These are phyloP conservation scores for Neckera pumila DNA, from an alignment of 225 moss, liverwort and hornwort species.

Conservation along the genomic window DNA sequence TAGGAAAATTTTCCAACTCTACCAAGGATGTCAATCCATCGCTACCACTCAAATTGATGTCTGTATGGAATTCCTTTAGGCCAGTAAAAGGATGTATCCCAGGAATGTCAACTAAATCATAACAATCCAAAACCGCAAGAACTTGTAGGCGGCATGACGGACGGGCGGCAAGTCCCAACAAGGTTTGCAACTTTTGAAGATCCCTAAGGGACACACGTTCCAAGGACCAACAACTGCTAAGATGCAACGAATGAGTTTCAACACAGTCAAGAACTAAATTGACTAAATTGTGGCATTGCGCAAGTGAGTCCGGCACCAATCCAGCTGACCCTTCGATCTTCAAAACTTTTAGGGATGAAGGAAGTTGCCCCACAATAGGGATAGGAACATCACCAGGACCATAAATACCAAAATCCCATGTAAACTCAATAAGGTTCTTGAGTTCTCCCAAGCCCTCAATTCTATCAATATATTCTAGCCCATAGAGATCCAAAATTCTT, in stretches of 20 bases:
- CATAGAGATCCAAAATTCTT: no score
- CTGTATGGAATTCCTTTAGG: rapidly evolving
- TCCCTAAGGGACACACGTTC: rapidly evolving
- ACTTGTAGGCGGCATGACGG: rapidly evolving
- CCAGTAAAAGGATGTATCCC: not conserved
- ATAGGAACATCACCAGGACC: no score
- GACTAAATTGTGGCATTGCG: rapidly evolving
- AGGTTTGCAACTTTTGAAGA: rapidly evolving
- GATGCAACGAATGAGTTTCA: rapidly evolving
- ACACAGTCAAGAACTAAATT: rapidly evolving
- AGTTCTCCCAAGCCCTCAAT: no score
- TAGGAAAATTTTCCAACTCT: not conserved
- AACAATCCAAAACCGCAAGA: rapidly evolving
- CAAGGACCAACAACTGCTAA: not conserved
- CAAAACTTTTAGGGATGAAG: no score
- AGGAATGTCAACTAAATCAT: not conserved
- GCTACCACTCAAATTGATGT: rapidly evolving
- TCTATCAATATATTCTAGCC: no score
- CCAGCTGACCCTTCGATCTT: no score
- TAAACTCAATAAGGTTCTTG: no score
- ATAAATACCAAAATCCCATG: no score
- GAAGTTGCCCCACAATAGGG: no score
- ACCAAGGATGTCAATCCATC: not conserved
- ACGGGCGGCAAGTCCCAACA: rapidly evolving
- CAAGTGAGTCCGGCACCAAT: not conserved